Conservation (phyloP, 108 stramenopile species). For the Seminavis robusta region DNA sequence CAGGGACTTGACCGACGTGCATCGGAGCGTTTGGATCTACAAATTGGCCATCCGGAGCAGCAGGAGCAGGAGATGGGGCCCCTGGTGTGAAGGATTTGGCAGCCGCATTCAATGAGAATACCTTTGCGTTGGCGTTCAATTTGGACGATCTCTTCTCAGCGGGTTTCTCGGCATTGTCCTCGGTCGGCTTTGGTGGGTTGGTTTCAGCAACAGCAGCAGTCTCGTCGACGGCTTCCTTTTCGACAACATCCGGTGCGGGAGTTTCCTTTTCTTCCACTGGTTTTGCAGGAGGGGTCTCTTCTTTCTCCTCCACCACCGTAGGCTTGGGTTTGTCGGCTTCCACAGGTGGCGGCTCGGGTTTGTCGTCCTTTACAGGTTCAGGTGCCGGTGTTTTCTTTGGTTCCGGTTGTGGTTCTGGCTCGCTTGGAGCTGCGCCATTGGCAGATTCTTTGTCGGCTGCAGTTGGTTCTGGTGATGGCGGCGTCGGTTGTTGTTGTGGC, state of each 20-base stretch:
- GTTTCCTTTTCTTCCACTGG: background rate
- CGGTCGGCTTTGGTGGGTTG: constrained; percentile 1
- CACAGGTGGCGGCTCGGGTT: background rate
- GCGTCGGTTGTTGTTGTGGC: constrained; percentile 1
- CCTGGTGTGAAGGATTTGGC: constrained; percentile 82
- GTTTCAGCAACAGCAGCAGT: constrained; percentile 4
- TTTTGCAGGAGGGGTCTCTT: background rate
- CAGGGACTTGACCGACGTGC: background rate
- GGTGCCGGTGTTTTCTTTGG: background rate
- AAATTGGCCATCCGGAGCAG: background rate
- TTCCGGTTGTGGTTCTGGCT: background rate
- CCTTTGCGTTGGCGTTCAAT: constrained; percentile 81
- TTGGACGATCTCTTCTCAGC: constrained; percentile 43
- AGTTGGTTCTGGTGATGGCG: constrained; percentile 2
- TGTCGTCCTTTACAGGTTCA: constrained; percentile 8
- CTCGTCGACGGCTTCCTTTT: background rate
- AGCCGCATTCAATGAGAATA: constrained; percentile 69
- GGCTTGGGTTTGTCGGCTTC: background rate
- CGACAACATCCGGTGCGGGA: constrained; percentile 7
- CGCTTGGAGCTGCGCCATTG: background rate
- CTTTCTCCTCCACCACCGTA: background rate
- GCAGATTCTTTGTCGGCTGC: constrained; percentile 3
- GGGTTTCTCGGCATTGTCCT: constrained; percentile 10
- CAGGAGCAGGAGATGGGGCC: constrained; percentile 20
- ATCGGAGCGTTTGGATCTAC: background rate